Conservation (phyloP, 75 land plant species). For the Sequoia sempervirens region DNA sequence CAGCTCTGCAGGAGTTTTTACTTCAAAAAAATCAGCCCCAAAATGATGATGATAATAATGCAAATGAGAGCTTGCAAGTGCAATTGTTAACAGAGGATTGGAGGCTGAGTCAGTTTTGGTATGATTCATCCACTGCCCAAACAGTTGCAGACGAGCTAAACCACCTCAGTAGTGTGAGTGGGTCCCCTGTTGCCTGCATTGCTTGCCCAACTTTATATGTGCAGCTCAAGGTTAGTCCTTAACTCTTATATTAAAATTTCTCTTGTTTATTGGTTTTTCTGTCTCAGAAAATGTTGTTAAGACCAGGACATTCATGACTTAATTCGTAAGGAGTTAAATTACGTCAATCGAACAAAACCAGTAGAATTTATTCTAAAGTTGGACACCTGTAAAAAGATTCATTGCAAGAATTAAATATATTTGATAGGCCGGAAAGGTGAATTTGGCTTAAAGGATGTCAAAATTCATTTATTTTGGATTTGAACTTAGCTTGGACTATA, state of each 20-base stretch:
- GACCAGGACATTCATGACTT: background rate
- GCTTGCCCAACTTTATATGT: constrained; percentile 90
- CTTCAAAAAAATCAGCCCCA: constrained; percentile 33
- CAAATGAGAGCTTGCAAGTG: constrained; percentile 22
- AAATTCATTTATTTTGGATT: background rate
- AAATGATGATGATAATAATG: background rate
- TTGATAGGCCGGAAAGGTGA: background rate
- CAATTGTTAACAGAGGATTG: constrained; percentile 73
- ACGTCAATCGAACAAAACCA: background rate
- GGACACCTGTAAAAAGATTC: background rate
- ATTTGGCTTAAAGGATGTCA: background rate
- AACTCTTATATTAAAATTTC: background rate
- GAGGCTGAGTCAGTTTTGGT: constrained; percentile 98
- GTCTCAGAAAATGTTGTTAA: background rate
- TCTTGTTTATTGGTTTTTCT: background rate
- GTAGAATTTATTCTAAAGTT: background rate
- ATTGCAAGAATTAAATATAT: background rate
- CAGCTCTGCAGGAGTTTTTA: constrained; percentile 74
- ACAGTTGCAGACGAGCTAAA: constrained; percentile 53
- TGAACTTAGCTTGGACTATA: background rate
- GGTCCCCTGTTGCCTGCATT: constrained; percentile 61
- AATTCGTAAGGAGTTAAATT: too few relatives aligned
- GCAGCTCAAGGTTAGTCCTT: constrained; percentile 59
- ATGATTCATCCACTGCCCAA: constrained; percentile 62
- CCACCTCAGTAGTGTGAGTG: constrained; percentile 17